Evolutionary conservation across 192 early-diverging fungal species (phyloP), one percentile per base, ranked within the genome.

Genomic region (Umbelopsis sp.): DNA sequence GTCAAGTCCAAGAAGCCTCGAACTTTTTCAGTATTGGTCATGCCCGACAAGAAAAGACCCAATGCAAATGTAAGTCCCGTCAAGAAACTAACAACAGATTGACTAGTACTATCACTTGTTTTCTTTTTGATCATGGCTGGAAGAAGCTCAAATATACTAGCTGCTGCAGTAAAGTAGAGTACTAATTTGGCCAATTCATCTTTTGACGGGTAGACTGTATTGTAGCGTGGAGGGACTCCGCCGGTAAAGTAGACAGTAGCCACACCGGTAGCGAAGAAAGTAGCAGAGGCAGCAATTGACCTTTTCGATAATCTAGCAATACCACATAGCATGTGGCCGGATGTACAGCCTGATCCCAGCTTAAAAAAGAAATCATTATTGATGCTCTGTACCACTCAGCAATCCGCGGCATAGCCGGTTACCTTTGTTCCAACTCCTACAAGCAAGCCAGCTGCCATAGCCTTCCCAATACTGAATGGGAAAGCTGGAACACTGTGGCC

Each of bases 251-350:
- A 46, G 0, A 48, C 46, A 1, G 65, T 66, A 6, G 35, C n/a
- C 0, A 47, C 65, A 22, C 65, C 65, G 18, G 65, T 48, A 16
- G 45, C 23, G 16, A 66, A 66, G 25, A 66, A 66, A 46, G 46
- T 48, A 7, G 46, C 46, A 2, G 65, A 47, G 13, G 65, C 65
- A 5, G 47, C 65, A 13, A 66, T 22, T 21, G 65, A 66, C 6
- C 65, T 35, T 8, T 66, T 66, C 12, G 65, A 66, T 7, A 66
- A 48, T 1, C 65, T 23, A 27, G 65, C 5, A 25, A 66, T 25
- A 47, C 65, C 65, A 48, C 65, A 66, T 21, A 66, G 25, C 65
- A 66, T 66, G 45, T 66, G 65, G 20, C 65, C 65, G 30, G 65
- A 66, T 23, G 65, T 66, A 20, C 65, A 66, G 13, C 65, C 65